Conservation (phyloP, 495 filamentous ascomycete species). For the Penicillium robsamsonii region DNA sequence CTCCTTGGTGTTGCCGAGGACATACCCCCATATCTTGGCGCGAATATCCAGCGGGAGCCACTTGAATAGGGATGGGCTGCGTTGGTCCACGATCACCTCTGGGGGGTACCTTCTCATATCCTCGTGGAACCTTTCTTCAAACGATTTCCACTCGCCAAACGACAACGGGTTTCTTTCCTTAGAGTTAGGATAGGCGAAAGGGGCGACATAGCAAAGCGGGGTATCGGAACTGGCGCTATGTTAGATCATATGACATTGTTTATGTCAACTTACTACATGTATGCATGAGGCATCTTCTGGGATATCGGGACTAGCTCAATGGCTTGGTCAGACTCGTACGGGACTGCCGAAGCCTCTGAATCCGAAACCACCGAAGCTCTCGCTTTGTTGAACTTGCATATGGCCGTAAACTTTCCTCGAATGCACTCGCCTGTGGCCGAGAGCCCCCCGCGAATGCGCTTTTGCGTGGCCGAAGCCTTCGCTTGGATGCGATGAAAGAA, state of each 20-base stretch:
- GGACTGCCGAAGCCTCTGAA: background rate
- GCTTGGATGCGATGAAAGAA: background rate
- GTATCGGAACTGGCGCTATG: background rate
- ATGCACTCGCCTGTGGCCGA: background rate
- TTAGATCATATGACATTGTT: background rate
- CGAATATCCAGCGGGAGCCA: background rate
- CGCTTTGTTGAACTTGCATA: background rate
- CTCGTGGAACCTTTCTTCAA: background rate
- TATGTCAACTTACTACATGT: background rate
- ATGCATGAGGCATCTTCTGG: background rate
- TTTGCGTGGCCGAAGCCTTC: background rate
- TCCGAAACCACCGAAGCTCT: background rate
- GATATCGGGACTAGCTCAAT: background rate
- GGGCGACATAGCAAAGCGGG: background rate
- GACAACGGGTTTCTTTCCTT: background rate
- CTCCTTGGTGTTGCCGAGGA: background rate
- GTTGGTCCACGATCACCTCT: background rate
- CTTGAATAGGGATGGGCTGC: background rate
- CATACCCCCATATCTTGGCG: background rate
- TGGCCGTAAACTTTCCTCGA: background rate
- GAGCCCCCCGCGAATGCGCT: background rate
- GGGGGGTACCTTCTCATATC: background rate
- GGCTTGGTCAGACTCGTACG: background rate
- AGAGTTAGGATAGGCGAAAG: rapidly evolving
- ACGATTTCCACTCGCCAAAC: background rate